phyloP scores from a whole-genome alignment of 345 rosid species.

The Eutrema japonicum region DNA sequence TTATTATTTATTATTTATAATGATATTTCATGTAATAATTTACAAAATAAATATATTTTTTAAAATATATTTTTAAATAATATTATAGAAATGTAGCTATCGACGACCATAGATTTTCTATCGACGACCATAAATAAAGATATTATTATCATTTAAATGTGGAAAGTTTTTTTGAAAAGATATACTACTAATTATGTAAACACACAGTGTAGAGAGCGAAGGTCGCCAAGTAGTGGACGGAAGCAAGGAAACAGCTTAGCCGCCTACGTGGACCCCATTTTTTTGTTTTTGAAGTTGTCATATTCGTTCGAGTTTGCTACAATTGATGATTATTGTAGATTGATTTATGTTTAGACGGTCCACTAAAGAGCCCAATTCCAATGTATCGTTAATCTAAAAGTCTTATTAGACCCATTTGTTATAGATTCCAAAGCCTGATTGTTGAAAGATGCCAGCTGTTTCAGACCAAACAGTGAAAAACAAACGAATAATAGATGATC shows the following conservation, averaged over 20 bases:
- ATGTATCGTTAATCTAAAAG: background rate
- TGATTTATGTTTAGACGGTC: background rate
- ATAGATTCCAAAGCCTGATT: background rate
- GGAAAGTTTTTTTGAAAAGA: background rate
- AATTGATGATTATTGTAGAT: background rate
- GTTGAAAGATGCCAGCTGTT: no score
- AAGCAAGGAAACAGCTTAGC: conserved; percentile 31
- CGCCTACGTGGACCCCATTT: conserved; percentile 34
- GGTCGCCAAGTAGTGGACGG: no score
- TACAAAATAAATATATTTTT: no score
- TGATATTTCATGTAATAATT: no score
- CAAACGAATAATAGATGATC: no score
- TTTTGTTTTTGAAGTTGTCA: background rate
- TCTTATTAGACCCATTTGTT: background rate
- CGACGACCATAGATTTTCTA: conserved; percentile 14
- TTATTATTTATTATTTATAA: no score
- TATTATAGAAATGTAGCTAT: no score
- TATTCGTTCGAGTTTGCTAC: background rate
- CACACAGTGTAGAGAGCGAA: background rate
- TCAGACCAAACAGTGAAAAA: no score
- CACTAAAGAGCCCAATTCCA: conserved; percentile 13
- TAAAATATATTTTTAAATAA: no score
- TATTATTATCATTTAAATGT: conserved; percentile 13
- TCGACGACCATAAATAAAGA: conserved; percentile 29
- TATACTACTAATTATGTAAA: background rate